Percentiles rank a stretch among this genome's conserved stretches.
Conservation (phyloP, 2,329 filamentous ascomycete species). For the Cercospora zeae-maydis region DNA sequence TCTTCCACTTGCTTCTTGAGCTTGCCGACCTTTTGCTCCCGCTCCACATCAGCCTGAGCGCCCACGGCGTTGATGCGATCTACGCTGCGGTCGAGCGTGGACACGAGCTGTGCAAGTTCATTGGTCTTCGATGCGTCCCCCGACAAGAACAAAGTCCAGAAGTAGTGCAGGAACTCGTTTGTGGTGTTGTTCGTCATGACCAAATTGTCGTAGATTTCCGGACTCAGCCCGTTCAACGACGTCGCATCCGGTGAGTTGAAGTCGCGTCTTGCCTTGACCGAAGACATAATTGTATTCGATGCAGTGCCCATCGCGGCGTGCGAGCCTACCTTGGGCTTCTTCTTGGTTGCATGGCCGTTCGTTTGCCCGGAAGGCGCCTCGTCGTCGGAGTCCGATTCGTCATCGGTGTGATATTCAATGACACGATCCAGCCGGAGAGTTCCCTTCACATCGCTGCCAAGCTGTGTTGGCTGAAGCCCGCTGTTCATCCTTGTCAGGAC, state of each 20-base stretch:
- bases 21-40: constrained; percentile 62
- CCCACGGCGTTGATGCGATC: constrained; percentile 78
- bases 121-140: constrained; percentile 72
- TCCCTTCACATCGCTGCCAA: constrained; percentile 32
- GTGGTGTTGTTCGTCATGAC: constrained; percentile 84
- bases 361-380: constrained; percentile 33
- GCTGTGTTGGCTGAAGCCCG: constrained; percentile 54
- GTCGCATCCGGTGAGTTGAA: constrained; percentile 26
- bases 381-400: constrained; percentile 56
- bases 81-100: constrained; percentile 73
- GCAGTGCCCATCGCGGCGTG: constrained; percentile 62
- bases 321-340: constrained; percentile 61
- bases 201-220: constrained; percentile 58
- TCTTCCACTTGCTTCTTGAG: constrained; percentile 68
- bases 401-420: constrained; percentile 68
- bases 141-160: constrained; percentile 89
- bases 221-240: constrained; percentile 38
- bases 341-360: constrained; percentile 26
- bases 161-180: constrained; percentile 93
- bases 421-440: constrained; percentile 53
- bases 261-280: constrained; percentile 53
- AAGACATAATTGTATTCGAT: constrained; percentile 63
- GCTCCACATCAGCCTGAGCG: constrained; percentile 71
- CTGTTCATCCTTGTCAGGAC: constrained; percentile 63
- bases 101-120: constrained; percentile 76